These are phyloP conservation scores for Pisolithus albus DNA, from an alignment of 768 basidiomycete species.

Conservation along the genomic window DNA sequence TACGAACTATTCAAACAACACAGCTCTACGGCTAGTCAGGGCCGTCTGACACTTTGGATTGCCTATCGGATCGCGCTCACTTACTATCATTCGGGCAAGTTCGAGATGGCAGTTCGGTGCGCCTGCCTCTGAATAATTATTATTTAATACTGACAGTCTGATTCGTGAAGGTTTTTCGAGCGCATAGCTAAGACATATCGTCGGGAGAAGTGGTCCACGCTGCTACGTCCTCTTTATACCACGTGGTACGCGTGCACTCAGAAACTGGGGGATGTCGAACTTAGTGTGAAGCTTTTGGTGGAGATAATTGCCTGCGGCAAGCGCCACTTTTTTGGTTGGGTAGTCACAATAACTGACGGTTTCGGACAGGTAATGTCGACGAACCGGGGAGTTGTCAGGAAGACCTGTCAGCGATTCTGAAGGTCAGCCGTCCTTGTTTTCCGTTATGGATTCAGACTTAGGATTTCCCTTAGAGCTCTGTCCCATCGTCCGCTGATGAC, in stretches of 20 bases:
- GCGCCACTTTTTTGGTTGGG: constrained; percentile 8
- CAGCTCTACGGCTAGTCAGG: constrained; percentile 48
- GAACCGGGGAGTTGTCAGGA: constrained; percentile 52
- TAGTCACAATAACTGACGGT: not conserved
- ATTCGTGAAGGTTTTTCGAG: constrained; percentile 70
- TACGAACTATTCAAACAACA: constrained; percentile 91
- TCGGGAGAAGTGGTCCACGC: constrained; percentile 71
- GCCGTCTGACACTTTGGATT: constrained; percentile 82
- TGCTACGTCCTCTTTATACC: constrained; percentile 67
- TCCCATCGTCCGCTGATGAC: constrained; percentile 52
- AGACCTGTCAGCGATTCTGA: constrained; percentile 65
- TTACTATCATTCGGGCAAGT: constrained; percentile 73
- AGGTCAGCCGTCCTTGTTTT: constrained; percentile 36
- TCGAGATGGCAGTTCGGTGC: constrained; percentile 82
- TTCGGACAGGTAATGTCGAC: constrained; percentile 36
- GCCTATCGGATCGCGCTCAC: constrained; percentile 86
- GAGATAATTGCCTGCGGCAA: constrained; percentile 80
- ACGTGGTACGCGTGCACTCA: constrained; percentile 84
- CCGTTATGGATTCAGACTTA: not conserved
- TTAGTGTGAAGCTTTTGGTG: constrained; percentile 66
- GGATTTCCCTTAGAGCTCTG: constrained; percentile 50
- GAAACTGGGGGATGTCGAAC: constrained; percentile 67
- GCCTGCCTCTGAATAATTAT: constrained; percentile 6
- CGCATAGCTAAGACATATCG: constrained; percentile 85
- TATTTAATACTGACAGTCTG: not conserved